Percentiles rank a stretch among this genome's conserved stretches.
Evolutionary conservation across 2,329 filamentous ascomycete genomes (phyloP).

Genomic region (Ophiognomonia clavigignenti-juglandacearum): DNA sequence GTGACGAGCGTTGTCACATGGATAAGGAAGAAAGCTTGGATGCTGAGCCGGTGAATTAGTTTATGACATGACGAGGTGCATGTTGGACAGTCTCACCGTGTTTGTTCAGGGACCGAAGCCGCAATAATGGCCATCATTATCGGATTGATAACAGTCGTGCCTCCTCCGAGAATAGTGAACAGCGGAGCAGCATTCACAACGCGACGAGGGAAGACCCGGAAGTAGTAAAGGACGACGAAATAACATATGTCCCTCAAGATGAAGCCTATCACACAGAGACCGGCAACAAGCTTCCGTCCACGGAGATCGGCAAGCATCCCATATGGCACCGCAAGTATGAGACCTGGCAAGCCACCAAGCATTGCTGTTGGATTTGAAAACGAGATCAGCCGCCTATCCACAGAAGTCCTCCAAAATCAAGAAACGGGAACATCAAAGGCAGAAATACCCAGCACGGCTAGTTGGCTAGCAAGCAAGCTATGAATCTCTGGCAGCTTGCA

Average conservation of each 20-base stretch:
- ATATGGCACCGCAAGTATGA: constrained; percentile 12
- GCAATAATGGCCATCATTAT: constrained; percentile 13
- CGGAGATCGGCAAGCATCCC: constrained; percentile 13
- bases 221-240: constrained; percentile 10
- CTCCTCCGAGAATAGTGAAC: constrained; percentile 11
- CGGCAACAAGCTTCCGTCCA: constrained; percentile 5
- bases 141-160: constrained; percentile 7
- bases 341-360: constrained; percentile 8
- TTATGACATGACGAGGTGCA: background rate
- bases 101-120: constrained; percentile 2
- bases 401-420: constrained; percentile 3
- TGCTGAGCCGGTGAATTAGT: background rate
- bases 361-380: background rate
- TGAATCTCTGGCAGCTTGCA: constrained; percentile 12
- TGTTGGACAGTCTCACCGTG: constrained; percentile 3
- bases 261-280: constrained; percentile 6
- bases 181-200: constrained; percentile 9
- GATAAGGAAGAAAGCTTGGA: constrained; percentile 10
- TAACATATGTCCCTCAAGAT: constrained; percentile 4
- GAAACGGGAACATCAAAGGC: background rate
- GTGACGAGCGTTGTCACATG: constrained; percentile 6
- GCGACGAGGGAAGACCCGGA: constrained; percentile 4
- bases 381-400: background rate
- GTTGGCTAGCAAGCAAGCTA: constrained; percentile 7
- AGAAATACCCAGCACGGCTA: background rate